Percentiles rank a stretch among this genome's conserved stretches.
phyloP scores from a whole-genome alignment of 129 eudicot species.

The Logfia minima region DNA sequence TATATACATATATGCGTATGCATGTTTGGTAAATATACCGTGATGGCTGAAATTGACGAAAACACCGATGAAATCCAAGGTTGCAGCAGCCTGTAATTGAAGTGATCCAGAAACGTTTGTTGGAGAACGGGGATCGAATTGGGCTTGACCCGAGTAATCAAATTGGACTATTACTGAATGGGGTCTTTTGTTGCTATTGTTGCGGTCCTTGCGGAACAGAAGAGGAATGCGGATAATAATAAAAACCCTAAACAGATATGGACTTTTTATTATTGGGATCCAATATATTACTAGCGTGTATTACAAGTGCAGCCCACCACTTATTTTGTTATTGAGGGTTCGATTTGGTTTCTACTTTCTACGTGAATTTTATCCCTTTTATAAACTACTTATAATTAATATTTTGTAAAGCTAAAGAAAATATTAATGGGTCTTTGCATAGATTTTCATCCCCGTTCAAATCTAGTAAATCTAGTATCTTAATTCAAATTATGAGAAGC shows the following conservation, averaged over 20 bases:
- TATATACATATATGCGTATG: not conserved
- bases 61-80: conserved; percentile 17
- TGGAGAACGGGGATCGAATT: conserved; percentile 18
- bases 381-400: no score
- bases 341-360: not conserved
- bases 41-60: conserved; percentile 12
- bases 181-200: conserved; percentile 4
- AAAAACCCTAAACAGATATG: conserved; percentile 17
- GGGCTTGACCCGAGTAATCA: conserved; percentile 27
- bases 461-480: no score
- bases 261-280: conserved; percentile 28
- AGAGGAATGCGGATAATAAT: not conserved
- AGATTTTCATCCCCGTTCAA: no score
- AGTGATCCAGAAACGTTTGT: conserved; percentile 32
- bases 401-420: no score
- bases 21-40: conserved; percentile 23
- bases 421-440: no score
- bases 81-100: conserved; percentile 26
- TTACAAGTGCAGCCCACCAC: conserved; percentile 28
- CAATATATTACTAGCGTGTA: conserved; percentile 25
- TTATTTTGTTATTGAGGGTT: not conserved
- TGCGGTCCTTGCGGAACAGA: not conserved
- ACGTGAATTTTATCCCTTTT: no score
- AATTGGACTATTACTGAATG: conserved; percentile 21
- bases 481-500: no score